Evolutionary conservation across 495 filamentous ascomycete species (phyloP).

Genomic region (Tuber brumale): DNA sequence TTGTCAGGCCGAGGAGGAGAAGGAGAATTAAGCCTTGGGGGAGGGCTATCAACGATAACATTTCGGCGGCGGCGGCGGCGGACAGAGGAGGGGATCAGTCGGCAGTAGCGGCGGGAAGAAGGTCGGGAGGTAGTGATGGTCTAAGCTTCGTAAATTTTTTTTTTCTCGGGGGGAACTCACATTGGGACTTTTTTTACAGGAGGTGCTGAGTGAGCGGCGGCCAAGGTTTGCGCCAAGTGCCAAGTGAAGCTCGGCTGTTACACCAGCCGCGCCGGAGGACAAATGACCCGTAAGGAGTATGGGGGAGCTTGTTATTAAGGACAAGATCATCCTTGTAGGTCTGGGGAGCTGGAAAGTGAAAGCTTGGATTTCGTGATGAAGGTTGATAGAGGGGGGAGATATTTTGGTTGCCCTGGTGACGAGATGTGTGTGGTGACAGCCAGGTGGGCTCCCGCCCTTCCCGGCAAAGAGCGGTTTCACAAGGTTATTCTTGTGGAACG

Average conservation of each 20-base stretch:
- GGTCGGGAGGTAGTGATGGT: not conserved
- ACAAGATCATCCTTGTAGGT: not conserved
- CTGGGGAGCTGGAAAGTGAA: not conserved
- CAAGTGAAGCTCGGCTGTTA: not conserved
- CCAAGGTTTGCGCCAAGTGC: constrained; percentile 1
- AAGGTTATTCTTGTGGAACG: not conserved
- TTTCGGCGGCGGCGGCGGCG: not conserved
- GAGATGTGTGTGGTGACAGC: not conserved
- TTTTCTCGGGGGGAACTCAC: not conserved
- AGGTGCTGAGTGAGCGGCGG: not conserved
- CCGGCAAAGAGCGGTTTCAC: not conserved
- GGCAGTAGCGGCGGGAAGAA: not conserved
- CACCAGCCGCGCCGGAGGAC: not conserved
- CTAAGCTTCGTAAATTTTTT: not conserved
- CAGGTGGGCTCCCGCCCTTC: not conserved
- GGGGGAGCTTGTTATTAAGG: not conserved
- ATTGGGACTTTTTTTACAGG: not conserved
- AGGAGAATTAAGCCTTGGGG: not conserved
- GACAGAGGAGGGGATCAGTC: not conserved
- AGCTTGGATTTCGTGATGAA: not conserved
- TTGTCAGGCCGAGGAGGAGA: not conserved
- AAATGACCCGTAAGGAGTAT: not conserved
- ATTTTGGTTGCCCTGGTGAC: not conserved
- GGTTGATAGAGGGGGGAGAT: not conserved
- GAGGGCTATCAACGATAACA: not conserved